Evolutionary conservation across 129 eudicot genomes (phyloP), one percentile per base, ranked within the genome.

Genomic region (Arctium lappa): DNA sequence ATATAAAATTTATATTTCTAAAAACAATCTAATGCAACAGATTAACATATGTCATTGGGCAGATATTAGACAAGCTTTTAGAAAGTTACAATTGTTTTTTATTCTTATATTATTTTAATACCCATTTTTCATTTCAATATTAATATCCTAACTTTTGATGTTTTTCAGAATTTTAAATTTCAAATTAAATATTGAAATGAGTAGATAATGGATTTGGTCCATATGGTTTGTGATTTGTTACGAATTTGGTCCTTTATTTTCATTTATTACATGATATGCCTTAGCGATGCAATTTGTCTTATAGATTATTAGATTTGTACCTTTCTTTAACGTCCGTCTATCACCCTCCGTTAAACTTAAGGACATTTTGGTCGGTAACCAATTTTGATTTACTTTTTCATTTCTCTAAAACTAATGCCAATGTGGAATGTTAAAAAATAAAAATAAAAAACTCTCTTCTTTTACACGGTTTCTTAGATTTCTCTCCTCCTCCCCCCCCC

Each of bases 61-160:
- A 60, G 29, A 16, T 60, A 60, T 16, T 16, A 60, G 8, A 60
- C 29, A 60, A 60, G 9, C 68, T 39, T 44, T 31, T 18, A 38
- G 11, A 37, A 73, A 13, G 5, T 27, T 36, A 13, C 18, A 36
- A 16, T 72, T 5, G 34, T 79, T 69, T 6, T 62, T 37, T 63
- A 6, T 39, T 39, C 50, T 32, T 80, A 70, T 69, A 80, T 46
- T 80, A 80, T 69, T 70, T 8, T 69, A 80, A 42, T 18, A 80
- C 69, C 76, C 66, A 10, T 80, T 72, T 56, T 1, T 18, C 27
- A 8, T 9, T 71, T 70, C 0, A 30, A 76, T 31, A 16, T 50
- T 76, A 15, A 12, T 32, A 32, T 76, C 15, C 69, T 18, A 11
- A 5, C 42, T 15, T 75, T 30, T 71, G 30, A 53, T 53, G 9